Evolutionary conservation across 2,329 filamentous ascomycete species (phyloP).

Genomic region (Saccharata proteae): DNA sequence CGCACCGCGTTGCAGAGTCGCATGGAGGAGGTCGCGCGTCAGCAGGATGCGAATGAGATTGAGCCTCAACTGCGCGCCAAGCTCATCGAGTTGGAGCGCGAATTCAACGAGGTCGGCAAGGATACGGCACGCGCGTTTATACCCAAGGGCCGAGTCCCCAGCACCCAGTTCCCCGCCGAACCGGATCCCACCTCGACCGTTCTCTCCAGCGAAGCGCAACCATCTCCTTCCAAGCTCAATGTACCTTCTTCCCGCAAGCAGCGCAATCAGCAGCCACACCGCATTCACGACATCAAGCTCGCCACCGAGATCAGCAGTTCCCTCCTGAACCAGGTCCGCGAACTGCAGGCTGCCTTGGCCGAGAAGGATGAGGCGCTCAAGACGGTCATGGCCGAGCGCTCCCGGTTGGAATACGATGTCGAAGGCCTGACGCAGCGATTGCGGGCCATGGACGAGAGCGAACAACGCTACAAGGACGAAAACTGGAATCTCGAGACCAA

Average conservation of each 20-base stretch:
- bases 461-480: conserved; percentile 93
- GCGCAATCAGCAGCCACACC: conserved; percentile 76
- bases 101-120: conserved; percentile 86
- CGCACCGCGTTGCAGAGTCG: conserved; percentile 71
- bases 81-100: conserved; percentile 77
- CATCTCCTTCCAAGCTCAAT: conserved; percentile 78
- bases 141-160: conserved; percentile 65
- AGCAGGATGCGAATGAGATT: conserved; percentile 59
- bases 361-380: conserved; percentile 84
- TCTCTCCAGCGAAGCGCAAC: conserved; percentile 72
- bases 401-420: conserved; percentile 68
- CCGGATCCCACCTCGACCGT: conserved; percentile 25
- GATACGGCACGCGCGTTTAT: conserved; percentile 84
- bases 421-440: conserved; percentile 70
- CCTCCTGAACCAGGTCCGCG: conserved; percentile 83
- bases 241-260: conserved; percentile 72
- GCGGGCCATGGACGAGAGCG: conserved; percentile 77
- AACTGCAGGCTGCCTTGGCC: conserved; percentile 69
- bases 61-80: conserved; percentile 71
- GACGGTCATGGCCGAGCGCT: conserved; percentile 60
- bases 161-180: conserved; percentile 25
- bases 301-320: conserved; percentile 97
- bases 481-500: conserved; percentile 96
- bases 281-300: conserved; percentile 93
- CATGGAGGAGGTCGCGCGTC: conserved; percentile 71